Evolutionary conservation across 805 yeast genomes (phyloP), one percentile per base, ranked within the genome.

Genomic region (Yamadazyma akitaensis): DNA sequence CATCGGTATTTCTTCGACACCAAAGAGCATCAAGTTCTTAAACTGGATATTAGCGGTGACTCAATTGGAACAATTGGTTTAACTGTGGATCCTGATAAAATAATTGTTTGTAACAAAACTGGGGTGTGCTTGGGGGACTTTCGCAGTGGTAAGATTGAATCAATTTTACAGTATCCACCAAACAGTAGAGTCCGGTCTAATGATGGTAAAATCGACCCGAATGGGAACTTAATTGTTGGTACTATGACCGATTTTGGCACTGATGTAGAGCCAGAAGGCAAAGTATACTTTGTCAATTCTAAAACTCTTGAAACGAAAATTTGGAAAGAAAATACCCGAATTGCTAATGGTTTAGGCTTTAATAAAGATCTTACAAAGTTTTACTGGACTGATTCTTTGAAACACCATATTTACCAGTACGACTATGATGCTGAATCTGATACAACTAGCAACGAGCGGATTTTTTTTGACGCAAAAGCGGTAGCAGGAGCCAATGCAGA

Each of bases 141-240:
- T 53, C 45, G 35, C 9, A 51, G 66, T n/a, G 36, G 37, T 5
- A 54, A 63, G 16, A 53, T 63, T 48, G 60, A 65, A 24, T 83
- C 64, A 48, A 67, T 80, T 24, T 56, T 76, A 42, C 66, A 67
- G 37, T 68, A 70, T 47, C 67, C 72, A 11, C 58, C 62, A 41
- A 42, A 46, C n/a, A 48, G 53, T 13, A 53, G 66, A 33, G 55
- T 68, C 43, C 56, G 76, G 18, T 84, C 94, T 36, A 90, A 90
- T 58, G 97, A 90, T 60, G 96, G 97, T 0, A 77, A 80, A 39
- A 77, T 89, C 35, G 90, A 88, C 49, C 84, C 87, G 3, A 68
- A 79, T 57, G 96, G 96, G 0, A 75, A 83, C 51, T 76, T 89
- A 42, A 84, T 87, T 78, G 80, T 87, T 42, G 96, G 97, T 1